Conservation (phyloP, 75 land plant species). For the Larix kaempferi region DNA sequence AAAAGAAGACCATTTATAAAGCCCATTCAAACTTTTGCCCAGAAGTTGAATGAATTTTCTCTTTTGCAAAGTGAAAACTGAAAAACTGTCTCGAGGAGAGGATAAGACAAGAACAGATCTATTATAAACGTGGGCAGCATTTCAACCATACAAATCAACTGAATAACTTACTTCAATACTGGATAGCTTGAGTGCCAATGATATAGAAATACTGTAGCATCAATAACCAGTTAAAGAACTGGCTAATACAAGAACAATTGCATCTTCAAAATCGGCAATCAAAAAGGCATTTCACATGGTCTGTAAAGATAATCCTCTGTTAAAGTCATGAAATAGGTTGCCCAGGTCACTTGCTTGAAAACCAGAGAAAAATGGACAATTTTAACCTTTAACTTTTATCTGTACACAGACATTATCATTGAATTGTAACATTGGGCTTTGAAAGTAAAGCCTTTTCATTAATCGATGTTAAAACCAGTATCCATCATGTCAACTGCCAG, state of each 20-base stretch:
- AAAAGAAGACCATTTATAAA: no score
- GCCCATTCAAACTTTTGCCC: no score
- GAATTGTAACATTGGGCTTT: conserved; percentile 3
- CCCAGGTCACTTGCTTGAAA: conserved; percentile 1
- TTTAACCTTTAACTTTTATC: background rate
- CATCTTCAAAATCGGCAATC: background rate
- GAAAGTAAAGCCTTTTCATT: conserved; percentile 2
- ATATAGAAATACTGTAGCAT: background rate
- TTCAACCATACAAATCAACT: background rate
- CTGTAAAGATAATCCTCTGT: conserved; percentile 1
- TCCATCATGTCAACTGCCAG: conserved; percentile 7
- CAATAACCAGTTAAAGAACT: background rate
- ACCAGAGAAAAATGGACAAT: background rate
- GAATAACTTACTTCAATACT: background rate
- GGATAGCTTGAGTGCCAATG: background rate
- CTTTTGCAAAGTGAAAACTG: no score
- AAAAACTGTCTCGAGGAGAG: no score
- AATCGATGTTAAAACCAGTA: background rate
- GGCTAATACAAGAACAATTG: no score
- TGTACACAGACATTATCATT: conserved; percentile 2
- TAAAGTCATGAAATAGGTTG: conserved; percentile 1
- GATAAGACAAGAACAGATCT: no score
- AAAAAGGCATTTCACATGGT: background rate
- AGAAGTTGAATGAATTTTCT: no score
- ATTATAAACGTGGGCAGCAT: background rate